Conservation (phyloP, 768 basidiomycete genomes). For the Amanita inopinata region DNA sequence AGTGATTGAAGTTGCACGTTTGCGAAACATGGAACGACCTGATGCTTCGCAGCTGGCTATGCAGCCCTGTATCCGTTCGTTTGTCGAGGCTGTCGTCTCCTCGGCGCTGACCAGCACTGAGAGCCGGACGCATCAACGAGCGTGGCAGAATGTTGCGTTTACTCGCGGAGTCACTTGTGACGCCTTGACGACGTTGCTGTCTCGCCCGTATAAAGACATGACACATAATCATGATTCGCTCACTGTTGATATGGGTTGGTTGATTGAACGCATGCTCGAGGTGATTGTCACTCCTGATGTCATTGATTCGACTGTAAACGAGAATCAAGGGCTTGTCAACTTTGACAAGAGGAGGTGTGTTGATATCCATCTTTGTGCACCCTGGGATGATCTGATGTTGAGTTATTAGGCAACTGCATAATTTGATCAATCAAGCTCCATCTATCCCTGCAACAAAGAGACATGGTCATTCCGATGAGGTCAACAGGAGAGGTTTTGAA, state of each 20-base stretch:
- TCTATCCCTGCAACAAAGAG: conserved; percentile 33
- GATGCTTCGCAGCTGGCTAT: conserved; percentile 32
- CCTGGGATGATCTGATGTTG: conserved; percentile 12
- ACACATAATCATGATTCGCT: conserved; percentile 40
- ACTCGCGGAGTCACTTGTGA: conserved; percentile 54
- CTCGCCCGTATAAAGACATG: conserved; percentile 36
- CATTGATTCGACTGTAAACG: conserved; percentile 42
- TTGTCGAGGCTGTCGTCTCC: conserved; percentile 67
- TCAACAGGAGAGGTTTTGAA: conserved; percentile 60
- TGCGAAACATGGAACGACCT: conserved; percentile 40
- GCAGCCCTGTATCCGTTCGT: conserved; percentile 63
- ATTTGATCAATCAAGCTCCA: conserved; percentile 48
- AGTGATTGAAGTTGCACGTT: conserved; percentile 65
- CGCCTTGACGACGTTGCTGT: conserved; percentile 46
- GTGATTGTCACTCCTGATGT: conserved; percentile 68
- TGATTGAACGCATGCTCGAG: conserved; percentile 74
- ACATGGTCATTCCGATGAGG: conserved; percentile 40
- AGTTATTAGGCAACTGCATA: conserved; percentile 48
- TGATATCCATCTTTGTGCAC: not conserved
- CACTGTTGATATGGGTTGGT: conserved; percentile 74
- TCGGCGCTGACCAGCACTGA: conserved; percentile 74
- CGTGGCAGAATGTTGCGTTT: conserved; percentile 69
- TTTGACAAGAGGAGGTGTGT: conserved; percentile 74
- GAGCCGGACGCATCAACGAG: conserved; percentile 67
- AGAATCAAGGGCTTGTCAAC: conserved; percentile 57